These are phyloP conservation scores for Pichia phayaonensis DNA, from an alignment of 805 yeast genomes.

Conservation along the genomic window DNA sequence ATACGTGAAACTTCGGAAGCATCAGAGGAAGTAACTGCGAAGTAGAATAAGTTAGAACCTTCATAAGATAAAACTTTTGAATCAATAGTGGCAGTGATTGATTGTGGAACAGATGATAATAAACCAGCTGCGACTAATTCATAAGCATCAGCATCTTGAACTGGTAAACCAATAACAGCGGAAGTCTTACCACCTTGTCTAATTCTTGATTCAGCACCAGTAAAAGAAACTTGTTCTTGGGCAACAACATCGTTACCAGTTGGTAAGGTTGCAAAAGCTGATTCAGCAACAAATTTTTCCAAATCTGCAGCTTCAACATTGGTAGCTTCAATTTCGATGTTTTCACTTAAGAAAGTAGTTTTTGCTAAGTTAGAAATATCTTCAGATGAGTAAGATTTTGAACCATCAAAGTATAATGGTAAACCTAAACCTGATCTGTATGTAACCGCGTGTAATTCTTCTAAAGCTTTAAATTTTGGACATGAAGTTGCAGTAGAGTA, in stretches of 20 bases:
- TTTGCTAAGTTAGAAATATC: constrained; percentile 63
- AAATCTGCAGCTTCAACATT: constrained; percentile 73
- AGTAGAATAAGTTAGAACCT: constrained; percentile 75
- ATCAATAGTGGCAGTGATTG: constrained; percentile 47
- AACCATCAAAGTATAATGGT: constrained; percentile 68
- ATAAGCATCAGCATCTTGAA: constrained; percentile 52
- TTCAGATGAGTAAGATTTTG: constrained; percentile 47
- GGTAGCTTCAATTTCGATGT: constrained; percentile 62
- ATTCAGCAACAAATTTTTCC: constrained; percentile 54
- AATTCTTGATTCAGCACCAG: constrained; percentile 64
- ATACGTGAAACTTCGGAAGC: constrained; percentile 52
- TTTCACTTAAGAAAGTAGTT: constrained; percentile 59
- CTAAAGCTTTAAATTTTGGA: constrained; percentile 58
- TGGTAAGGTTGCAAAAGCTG: constrained; percentile 57
- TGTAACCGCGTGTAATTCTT: constrained; percentile 69
- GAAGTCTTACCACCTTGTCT: constrained; percentile 58
- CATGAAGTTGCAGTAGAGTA: constrained; percentile 41
- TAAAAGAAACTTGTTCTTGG: constrained; percentile 32
- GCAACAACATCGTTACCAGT: constrained; percentile 45
- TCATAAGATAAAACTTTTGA: constrained; percentile 57
- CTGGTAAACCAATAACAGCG: constrained; percentile 79
- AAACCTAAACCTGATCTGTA: constrained; percentile 87
- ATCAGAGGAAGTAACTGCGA: constrained; percentile 52
- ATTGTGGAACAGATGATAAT: constrained; percentile 38
- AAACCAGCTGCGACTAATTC: constrained; percentile 66